These are phyloP conservation scores for Vitis hybrid DNA, from an alignment of 177 flowering plant species.

Conservation along the genomic window DNA sequence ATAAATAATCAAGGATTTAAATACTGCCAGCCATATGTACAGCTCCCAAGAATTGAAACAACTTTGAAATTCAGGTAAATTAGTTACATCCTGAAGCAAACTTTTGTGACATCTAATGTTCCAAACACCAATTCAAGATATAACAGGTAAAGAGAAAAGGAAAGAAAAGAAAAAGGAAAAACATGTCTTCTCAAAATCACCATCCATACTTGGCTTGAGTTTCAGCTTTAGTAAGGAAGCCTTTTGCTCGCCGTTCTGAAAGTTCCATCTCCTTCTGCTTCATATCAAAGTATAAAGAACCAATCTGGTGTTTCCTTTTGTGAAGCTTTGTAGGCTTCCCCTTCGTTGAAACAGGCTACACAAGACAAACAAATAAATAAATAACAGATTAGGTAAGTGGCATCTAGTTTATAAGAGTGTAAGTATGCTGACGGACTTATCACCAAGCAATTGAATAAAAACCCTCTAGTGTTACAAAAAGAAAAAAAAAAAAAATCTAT, in stretches of 20 bases:
- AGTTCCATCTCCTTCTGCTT: conserved; percentile 89
- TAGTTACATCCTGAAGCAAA: no score
- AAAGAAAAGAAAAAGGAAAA: not conserved
- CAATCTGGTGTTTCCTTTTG: conserved; percentile 97
- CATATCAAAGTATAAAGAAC: conserved; percentile 84
- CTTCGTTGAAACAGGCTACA: conserved; percentile 73
- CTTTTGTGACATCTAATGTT: no score
- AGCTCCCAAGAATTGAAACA: no score
- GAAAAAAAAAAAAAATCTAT: no score
- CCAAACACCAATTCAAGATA: no score
- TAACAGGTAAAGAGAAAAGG: not conserved
- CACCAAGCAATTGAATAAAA: not conserved
- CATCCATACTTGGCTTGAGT: conserved; percentile 99
- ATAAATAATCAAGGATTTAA: no score
- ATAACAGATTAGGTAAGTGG: not conserved
- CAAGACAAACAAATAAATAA: not conserved
- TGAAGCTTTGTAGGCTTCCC: conserved; percentile 92
- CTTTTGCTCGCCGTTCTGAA: conserved; percentile 78
- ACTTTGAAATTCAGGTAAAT: no score
- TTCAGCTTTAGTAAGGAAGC: conserved; percentile 86
- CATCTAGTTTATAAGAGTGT: not conserved
- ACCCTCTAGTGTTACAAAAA: no score
- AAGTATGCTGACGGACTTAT: not conserved
- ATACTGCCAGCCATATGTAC: no score
- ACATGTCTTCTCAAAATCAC: conserved; percentile 34